phyloP scores from a whole-genome alignment of 2,329 filamentous ascomycete species.

The Emericellopsis atlantica region DNA sequence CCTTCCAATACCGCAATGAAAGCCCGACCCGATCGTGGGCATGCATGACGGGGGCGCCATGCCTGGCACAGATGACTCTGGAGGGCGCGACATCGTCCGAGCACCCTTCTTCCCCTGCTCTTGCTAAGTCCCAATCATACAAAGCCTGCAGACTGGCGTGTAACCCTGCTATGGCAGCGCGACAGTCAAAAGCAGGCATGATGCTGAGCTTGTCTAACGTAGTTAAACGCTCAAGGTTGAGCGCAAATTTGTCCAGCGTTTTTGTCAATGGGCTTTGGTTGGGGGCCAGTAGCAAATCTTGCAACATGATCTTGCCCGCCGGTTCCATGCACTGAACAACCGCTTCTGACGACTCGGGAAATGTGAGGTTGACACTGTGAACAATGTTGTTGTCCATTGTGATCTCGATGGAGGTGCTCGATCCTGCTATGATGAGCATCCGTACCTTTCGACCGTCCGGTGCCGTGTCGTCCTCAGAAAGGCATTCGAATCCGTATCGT shows the following conservation, averaged over 20 bases:
- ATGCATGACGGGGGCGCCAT: slow-evolving; percentile 63
- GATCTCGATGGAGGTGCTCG: slow-evolving; percentile 28
- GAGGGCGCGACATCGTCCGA: slow-evolving; percentile 36
- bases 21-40: slow-evolving; percentile 53
- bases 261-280: slow-evolving; percentile 56
- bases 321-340: slow-evolving; percentile 47
- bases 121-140: slow-evolving; percentile 57
- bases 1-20: slow-evolving; percentile 67
- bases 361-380: slow-evolving; percentile 47
- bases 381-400: slow-evolving; percentile 49
- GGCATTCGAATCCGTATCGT: slow-evolving; percentile 50
- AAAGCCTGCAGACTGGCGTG: slow-evolving; percentile 57
- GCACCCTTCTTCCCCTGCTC: slow-evolving; percentile 34
- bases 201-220: slow-evolving; percentile 60
- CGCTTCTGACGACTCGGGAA: slow-evolving; percentile 44
- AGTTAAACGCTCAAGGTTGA: slow-evolving; percentile 59
- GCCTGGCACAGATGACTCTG: slow-evolving; percentile 55
- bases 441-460: slow-evolving; percentile 34
- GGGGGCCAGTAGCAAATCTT: slow-evolving; percentile 47
- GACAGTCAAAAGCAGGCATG: slow-evolving; percentile 53
- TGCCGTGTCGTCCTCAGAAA: slow-evolving; percentile 42
- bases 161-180: slow-evolving; percentile 63
- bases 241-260: slow-evolving; percentile 55
- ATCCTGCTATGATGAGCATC: slow-evolving; percentile 49
- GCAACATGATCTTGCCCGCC: slow-evolving; percentile 52